phyloP scores from a whole-genome alignment of 176 grass and related monocot genomes.

The Dendrocalamus sinicus region DNA sequence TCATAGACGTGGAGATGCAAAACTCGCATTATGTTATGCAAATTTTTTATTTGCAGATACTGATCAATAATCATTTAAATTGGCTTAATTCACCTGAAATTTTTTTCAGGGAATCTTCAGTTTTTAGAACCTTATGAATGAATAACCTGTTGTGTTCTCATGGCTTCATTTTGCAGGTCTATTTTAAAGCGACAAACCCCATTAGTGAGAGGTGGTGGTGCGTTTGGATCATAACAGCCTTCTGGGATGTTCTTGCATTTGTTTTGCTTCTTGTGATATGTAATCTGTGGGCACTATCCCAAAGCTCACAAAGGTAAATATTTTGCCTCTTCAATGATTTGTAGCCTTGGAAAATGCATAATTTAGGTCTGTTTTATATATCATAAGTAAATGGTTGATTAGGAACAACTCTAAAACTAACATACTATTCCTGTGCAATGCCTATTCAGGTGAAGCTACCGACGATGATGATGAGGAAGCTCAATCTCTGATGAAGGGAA shows the following conservation, averaged over 20 bases:
- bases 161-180: constrained; percentile 67
- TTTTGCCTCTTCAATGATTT: neutral
- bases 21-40: neutral
- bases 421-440: constrained; percentile 41
- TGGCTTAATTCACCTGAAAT: constrained; percentile 13
- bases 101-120: neutral
- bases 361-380: neutral
- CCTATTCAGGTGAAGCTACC: constrained; percentile 78
- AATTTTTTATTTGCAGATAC: neutral
- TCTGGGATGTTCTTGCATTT: constrained; percentile 89
- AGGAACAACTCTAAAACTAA: constrained; percentile 4
- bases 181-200: constrained; percentile 92
- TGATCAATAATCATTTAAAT: constrained; percentile 19
- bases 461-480: constrained; percentile 88
- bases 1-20: neutral
- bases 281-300: constrained; percentile 89
- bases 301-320: constrained; percentile 89
- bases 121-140: constrained; percentile 1
- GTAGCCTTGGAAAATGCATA: constrained; percentile 25
- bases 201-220: constrained; percentile 96
- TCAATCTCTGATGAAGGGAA: constrained; percentile 81
- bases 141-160: constrained; percentile 19
- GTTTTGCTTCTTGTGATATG: constrained; percentile 81
- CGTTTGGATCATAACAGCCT: constrained; percentile 95
- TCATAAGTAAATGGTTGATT: neutral